Base-by-base conservation (phyloP, 441 rosid species). In the Eruca vesicaria region DNA sequence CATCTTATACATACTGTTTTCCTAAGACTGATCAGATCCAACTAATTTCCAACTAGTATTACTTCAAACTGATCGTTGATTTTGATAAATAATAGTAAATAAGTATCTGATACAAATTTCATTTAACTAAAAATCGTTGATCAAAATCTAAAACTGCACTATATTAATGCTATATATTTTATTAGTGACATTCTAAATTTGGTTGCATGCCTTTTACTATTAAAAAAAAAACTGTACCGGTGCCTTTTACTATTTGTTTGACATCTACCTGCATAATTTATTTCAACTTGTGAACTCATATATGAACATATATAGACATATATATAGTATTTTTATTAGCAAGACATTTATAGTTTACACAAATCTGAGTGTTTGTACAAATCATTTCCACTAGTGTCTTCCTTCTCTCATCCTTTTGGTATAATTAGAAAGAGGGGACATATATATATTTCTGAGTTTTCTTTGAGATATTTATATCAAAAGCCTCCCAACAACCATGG, bases 401-500 rank as follows among this genome's bases (percentile, higher is more conserved):
- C 32, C 31, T n/a, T 48, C 58, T 65, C 21, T 36, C 57, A n/a
- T 50, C 18, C 53, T 33, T 33, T 72, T 35, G 63, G 55, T 63
- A 72, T 52, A 67, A 67, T 31, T 33, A 67, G 72, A 67, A 59
- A 74, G 48, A 74, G 32, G 29, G 41, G 36, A 63, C 68, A 68
- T 60, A 23, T 23, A 23, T 23, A 23, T 23, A 23, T 35, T 68
- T 75, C 43, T 32, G 41, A 33, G 60, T 31, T 12, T 38, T 50
- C 33, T 11, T 48, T 65, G 72, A 65, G 31, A 64, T 31, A 53
- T 76, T 55, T 64, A 32, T 57, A 70, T 56, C 20, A 21, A 64
- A 63, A 36, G 11, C 45, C 33, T 68, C 69, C 33, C 45, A 61
- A 18, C 56, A 69, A 62, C 64, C 75, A 77, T 77, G 80, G 67